These are phyloP conservation scores for Aspergillus pseudoglaucus DNA, from an alignment of 2,329 filamentous ascomycete genomes.

Conservation along the genomic window DNA sequence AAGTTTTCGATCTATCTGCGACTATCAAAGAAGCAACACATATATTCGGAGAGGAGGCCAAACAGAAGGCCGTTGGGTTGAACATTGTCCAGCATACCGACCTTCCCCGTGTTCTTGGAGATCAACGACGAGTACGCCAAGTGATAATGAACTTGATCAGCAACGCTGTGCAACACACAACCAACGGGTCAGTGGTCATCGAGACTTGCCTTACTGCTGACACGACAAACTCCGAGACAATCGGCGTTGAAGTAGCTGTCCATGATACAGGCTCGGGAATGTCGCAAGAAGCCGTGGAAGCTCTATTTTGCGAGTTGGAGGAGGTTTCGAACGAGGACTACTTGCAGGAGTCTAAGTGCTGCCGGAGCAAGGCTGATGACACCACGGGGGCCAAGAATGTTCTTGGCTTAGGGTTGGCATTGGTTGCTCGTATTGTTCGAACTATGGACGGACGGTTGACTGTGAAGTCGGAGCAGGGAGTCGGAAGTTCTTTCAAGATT, in stretches of 20 bases:
- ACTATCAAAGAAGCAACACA: slow-evolving; percentile 71
- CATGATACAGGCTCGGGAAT: slow-evolving; percentile 68
- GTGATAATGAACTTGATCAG: slow-evolving; percentile 74
- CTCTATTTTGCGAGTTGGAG: slow-evolving; percentile 54
- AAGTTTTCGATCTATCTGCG: slow-evolving; percentile 63
- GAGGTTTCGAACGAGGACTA: slow-evolving; percentile 59
- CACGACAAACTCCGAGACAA: slow-evolving; percentile 46
- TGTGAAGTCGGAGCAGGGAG: slow-evolving; percentile 72
- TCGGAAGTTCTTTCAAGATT: slow-evolving; percentile 74
- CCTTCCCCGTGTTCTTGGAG: slow-evolving; percentile 68
- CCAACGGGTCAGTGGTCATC: slow-evolving; percentile 60
- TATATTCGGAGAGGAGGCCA: slow-evolving; percentile 67
- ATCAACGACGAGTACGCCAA: slow-evolving; percentile 71
- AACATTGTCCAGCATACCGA: slow-evolving; percentile 61
- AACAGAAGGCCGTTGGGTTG: slow-evolving; percentile 66
- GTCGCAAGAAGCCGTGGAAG: slow-evolving; percentile 50
- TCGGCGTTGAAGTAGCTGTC: slow-evolving; percentile 65
- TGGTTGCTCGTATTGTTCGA: slow-evolving; percentile 72
- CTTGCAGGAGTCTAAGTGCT: slow-evolving; percentile 15
- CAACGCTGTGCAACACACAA: slow-evolving; percentile 81
- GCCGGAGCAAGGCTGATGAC: slow-evolving; percentile 21
- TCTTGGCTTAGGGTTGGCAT: slow-evolving; percentile 71
- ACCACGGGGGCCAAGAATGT: slow-evolving; percentile 39
- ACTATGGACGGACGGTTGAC: slow-evolving; percentile 86
- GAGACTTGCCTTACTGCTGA: slow-evolving; percentile 53